Evolutionary conservation across 495 filamentous ascomycete genomes (phyloP), one percentile per base, ranked within the genome.

Genomic region (Lichenothelia convexa): DNA sequence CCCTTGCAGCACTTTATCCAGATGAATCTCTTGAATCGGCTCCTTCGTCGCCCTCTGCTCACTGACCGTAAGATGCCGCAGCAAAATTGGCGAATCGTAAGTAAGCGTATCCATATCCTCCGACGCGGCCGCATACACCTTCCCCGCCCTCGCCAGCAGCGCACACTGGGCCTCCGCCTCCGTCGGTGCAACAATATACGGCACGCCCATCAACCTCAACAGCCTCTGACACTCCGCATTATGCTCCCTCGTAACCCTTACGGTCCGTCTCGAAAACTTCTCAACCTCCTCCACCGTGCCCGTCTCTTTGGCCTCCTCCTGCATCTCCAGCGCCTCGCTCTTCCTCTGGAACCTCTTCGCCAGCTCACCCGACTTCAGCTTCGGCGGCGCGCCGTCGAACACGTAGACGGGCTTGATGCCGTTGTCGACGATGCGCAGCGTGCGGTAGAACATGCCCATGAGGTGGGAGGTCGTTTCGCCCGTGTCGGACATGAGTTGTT

Each of bases 31-130:
- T 47, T 85, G 87, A 42, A 99, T 93, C 1, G 89, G 89, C 53
- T 94, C 85, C 62, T 95, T 95, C n/a, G n/a, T n/a, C n/a, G n/a
- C n/a, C 40, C 84, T 68, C 59, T 93, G 85, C 60, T 99, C 89
- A 53, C 80, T 86, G 55, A 93, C 93, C 6, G 91, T 99, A 32
- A 99, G 68, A 51, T 99, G 84, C 18, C 91, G 68, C 34, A 99
- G 62, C 18, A 99, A 62, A 43, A 99, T 81, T 0, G 89, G 89
- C 9, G 84, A 65, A 41, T 94, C 72, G 53, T 95, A 99, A 53
- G 89, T 94, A 13, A 99, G 62, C 0, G 89, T 99, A 51, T 99
- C 89, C 89, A 99, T 99, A 61, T 99, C 89, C 62, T 99, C 89
- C 29, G 78, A 87, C 1, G 89, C 89, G 18, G 89, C 89, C 12